Evolutionary conservation across 2,329 filamentous ascomycete species (phyloP).

Genomic region (Aspergillus texensis): DNA sequence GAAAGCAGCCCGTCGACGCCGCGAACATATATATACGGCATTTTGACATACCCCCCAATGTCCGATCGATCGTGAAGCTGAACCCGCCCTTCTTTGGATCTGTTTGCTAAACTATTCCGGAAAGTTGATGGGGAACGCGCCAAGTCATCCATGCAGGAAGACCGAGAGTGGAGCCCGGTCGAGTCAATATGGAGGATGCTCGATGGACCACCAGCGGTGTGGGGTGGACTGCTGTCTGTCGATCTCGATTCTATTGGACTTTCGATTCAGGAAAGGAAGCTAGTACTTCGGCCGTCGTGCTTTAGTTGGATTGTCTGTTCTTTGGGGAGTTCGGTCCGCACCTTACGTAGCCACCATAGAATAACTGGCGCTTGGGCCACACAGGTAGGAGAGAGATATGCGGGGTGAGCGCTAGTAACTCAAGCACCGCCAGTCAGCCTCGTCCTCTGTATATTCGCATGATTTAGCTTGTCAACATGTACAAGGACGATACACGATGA

Average conservation of each 20-base stretch:
- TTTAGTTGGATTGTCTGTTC: no score
- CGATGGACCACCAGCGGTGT: background rate
- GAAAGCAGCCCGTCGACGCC: no score
- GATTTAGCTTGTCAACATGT: no score
- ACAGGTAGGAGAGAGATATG: background rate
- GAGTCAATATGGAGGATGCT: background rate
- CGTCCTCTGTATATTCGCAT: no score
- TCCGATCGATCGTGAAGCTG: background rate
- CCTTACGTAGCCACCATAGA: background rate
- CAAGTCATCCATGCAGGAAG: background rate
- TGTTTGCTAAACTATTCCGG: background rate
- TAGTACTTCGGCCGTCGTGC: background rate
- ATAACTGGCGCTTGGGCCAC: background rate
- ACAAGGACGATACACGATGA: no score
- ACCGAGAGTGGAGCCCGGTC: no score
- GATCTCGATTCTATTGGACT: background rate
- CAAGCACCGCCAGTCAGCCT: no score
- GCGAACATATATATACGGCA: background rate
- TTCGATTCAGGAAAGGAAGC: background rate
- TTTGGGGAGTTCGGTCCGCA: background rate
- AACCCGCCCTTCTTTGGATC: background rate
- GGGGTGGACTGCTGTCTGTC: background rate
- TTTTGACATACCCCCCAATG: background rate
- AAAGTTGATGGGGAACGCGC: background rate
- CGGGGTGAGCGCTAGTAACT: no score